Base-by-base conservation (phyloP, 768 basidiomycete species). In the Xerocomellus dryophilus region DNA sequence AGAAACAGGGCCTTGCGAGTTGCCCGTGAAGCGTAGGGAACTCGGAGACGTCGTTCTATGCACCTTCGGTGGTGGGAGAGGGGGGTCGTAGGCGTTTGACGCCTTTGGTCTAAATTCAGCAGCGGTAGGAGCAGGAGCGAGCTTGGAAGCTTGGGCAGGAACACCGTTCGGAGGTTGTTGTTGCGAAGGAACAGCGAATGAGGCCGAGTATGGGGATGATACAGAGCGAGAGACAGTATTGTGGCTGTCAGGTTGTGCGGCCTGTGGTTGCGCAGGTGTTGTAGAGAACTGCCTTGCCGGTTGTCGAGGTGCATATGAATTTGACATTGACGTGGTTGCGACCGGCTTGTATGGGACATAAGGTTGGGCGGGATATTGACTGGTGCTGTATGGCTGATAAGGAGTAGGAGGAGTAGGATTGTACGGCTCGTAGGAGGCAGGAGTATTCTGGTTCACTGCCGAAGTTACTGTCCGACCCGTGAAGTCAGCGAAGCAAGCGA, bases 61-160 rank as follows among this genome's bases (percentile, higher is more conserved):
- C 44, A 70, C 68, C 53, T 73, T 78, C 17, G 74, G 69, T 1
- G 83, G 76, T 36, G 81, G 81, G 53, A 90, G 80, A 31, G 88
- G 88, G 3, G 88, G 88, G 60, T 90, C 88, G 61, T 89, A 90
- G 2, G 88, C 88, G 59, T 89, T 87, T 14, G 74, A 76, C 32
- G 81, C 69, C 70, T 83, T 88, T 21, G 85, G 85, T 46, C 87
- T 78, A 54, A 74, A 82, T n/a, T 84, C 62, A 27, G 76, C 66
- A 2, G 78, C 70, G 3, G 77, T 68, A 17, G 76, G 73, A 6
- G 69, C 57, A 4, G 76, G 71, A 27, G 75, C 63, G 2, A 49
- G 53, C 40, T 65, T 60, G 20, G 76, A 62, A 39, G 69, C 62
- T 25, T 71, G 67, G 49, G 66, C 46, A 31, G 69, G 49, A 42